phyloP scores from a whole-genome alignment of 2,329 filamentous ascomycete genomes.

The Didymella lethalis region DNA sequence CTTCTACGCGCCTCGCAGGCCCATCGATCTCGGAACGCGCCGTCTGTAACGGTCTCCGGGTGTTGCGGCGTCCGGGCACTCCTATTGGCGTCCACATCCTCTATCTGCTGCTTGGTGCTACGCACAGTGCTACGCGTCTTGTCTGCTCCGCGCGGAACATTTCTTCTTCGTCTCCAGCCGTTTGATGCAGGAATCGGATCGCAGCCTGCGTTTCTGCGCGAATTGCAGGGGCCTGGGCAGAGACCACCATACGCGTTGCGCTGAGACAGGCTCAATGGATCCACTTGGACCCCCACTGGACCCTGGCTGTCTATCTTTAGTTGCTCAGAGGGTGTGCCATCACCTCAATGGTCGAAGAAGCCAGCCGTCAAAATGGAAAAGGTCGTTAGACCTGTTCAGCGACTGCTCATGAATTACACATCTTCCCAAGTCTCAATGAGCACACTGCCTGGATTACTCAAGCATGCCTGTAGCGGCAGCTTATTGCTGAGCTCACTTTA shows the following conservation, averaged over 20 bases:
- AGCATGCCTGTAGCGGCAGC: too few relatives aligned
- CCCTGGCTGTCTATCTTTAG: neutral
- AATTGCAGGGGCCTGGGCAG: conserved; percentile 10
- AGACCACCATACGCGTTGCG: neutral
- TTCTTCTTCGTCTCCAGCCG: conserved; percentile 1
- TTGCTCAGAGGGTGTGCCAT: neutral
- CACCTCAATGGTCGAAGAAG: too few relatives aligned
- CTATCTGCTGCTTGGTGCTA: neutral
- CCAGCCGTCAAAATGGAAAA: too few relatives aligned
- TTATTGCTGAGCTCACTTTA: conserved; percentile 29
- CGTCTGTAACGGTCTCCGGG: conserved; percentile 6
- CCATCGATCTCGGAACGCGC: neutral
- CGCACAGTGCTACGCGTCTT: neutral
- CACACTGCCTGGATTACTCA: too few relatives aligned
- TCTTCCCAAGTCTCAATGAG: too few relatives aligned
- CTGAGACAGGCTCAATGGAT: neutral
- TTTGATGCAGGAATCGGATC: conserved; percentile 9
- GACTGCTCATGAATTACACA: too few relatives aligned
- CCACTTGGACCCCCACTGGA: conserved; percentile 7
- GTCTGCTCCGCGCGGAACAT: conserved; percentile 2
- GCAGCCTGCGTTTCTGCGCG: neutral
- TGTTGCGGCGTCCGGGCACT: conserved; percentile 1
- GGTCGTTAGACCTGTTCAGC: too few relatives aligned
- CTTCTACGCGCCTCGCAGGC: too few relatives aligned
- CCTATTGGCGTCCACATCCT: conserved; percentile 10